A percentile compares a stretch with the other conserved stretches of the same genome.
These are phyloP conservation scores for Canna indica DNA, from an alignment of 176 grass and related monocot genomes.

Conservation along the genomic window DNA sequence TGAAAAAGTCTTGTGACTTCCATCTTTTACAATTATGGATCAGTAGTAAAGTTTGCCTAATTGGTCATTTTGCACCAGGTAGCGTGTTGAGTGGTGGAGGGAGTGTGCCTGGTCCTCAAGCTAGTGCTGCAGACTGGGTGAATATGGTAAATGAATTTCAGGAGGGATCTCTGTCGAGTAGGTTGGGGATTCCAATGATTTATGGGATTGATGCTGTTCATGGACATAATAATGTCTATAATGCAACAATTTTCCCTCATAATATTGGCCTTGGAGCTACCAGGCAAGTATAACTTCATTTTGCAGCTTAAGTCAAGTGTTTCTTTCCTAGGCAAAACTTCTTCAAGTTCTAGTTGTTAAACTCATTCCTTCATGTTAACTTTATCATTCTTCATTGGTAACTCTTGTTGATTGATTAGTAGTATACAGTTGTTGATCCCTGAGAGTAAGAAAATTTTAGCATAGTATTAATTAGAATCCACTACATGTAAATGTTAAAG, in stretches of 20 bases:
- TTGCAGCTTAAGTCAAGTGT: slow-evolving; percentile 1
- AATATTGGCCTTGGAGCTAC: slow-evolving; percentile 93
- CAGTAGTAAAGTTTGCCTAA: not conserved
- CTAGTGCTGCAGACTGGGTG: slow-evolving; percentile 65
- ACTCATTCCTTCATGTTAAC: too few species aligned
- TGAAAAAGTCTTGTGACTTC: not conserved
- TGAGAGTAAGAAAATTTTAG: not conserved
- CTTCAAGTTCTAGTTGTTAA: too few species aligned
- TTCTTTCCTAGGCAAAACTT: not conserved
- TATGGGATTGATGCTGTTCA: slow-evolving; percentile 98
- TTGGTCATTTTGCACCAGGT: slow-evolving; percentile 21
- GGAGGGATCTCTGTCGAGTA: slow-evolving; percentile 70
- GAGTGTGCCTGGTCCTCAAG: slow-evolving; percentile 73
- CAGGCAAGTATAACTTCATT: slow-evolving; percentile 37
- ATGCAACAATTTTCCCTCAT: slow-evolving; percentile 90
- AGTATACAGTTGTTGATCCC: too few species aligned
- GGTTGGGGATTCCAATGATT: slow-evolving; percentile 82
- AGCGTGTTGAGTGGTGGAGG: slow-evolving; percentile 92
- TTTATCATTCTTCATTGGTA: too few species aligned
- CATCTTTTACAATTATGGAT: not conserved
- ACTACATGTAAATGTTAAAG: not conserved
- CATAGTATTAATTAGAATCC: not conserved
- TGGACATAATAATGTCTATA: slow-evolving; percentile 91
- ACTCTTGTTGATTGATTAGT: too few species aligned
- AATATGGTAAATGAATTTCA: slow-evolving; percentile 96